These are phyloP conservation scores for Pontederia paniculata DNA, from an alignment of 176 grass and related monocot species.

Conservation along the genomic window DNA sequence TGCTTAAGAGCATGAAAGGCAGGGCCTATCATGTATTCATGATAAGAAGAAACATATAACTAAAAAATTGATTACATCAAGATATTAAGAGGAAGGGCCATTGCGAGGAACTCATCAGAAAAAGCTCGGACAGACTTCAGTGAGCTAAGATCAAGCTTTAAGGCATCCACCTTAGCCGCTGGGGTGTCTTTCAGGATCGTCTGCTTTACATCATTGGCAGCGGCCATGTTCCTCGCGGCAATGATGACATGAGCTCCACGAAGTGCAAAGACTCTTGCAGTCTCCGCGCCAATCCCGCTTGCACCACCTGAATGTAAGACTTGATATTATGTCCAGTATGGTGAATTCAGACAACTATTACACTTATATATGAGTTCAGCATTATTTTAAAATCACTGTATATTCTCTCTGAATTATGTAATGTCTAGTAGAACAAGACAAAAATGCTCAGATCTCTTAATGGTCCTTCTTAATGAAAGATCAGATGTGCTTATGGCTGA, in stretches of 20 bases:
- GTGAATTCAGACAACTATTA: no score
- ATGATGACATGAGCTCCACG: conserved; percentile 82
- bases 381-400: no score
- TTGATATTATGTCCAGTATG: no score
- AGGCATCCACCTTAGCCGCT: conserved; percentile 38
- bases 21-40: background rate
- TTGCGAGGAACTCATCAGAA: conserved; percentile 47
- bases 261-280: conserved; percentile 62
- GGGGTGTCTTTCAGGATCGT: conserved; percentile 36
- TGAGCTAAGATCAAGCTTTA: conserved; percentile 85
- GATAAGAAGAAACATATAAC: background rate
- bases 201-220: conserved; percentile 54
- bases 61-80: conserved; percentile 50
- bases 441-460: no score
- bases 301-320: conserved; percentile 38
- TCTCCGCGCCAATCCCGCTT: conserved; percentile 87
- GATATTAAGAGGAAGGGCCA: conserved; percentile 80
- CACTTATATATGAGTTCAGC: no score
- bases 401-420: no score
- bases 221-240: conserved; percentile 76
- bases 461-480: no score
- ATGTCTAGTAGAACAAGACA: no score
- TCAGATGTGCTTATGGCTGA: no score
- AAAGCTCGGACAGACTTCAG: conserved; percentile 67
- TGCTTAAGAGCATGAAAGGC: background rate